Evolutionary conservation across 2,329 filamentous ascomycete species (phyloP).

Genomic region (Fusarium sterilihyphosum): DNA sequence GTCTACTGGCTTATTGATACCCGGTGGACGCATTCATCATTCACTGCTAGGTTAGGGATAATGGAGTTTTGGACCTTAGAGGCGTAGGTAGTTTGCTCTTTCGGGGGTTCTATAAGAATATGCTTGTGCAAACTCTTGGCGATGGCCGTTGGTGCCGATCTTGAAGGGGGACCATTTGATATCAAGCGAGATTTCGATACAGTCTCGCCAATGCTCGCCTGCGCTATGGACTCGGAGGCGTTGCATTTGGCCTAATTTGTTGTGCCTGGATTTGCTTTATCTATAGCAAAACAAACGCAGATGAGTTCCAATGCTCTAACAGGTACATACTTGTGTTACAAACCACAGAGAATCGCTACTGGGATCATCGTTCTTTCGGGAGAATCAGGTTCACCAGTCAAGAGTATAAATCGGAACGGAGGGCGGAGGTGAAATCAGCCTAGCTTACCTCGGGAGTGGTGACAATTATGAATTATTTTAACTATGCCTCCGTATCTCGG

Average conservation of each 20-base stretch:
- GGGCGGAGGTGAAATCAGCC: conserved; percentile 3
- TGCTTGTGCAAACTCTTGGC: not conserved
- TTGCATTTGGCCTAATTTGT: not conserved
- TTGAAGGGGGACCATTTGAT: not conserved
- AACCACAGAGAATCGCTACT: conserved; percentile 2
- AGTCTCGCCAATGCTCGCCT: not conserved
- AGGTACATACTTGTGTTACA: not conserved
- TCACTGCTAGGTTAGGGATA: conserved; percentile 1
- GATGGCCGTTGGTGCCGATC: not conserved
- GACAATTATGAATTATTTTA: conserved; percentile 43
- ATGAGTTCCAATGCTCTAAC: not conserved
- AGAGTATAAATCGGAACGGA: conserved; percentile 15
- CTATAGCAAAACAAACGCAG: not conserved
- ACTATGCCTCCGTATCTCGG: conserved; percentile 38
- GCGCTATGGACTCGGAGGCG: not conserved
- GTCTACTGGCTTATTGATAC: conserved; percentile 30
- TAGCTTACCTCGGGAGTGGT: conserved; percentile 36
- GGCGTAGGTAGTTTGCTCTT: not conserved
- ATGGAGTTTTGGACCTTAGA: conserved; percentile 10
- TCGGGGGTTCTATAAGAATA: not conserved
- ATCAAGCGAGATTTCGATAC: not conserved
- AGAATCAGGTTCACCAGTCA: conserved; percentile 4
- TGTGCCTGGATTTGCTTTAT: not conserved
- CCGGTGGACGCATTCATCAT: conserved; percentile 15
- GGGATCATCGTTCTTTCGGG: conserved; percentile 1